Evolutionary conservation across 179 eudicot genomes (phyloP), one percentile per base, ranked within the genome.

Genomic region (Corrigiola litoralis): DNA sequence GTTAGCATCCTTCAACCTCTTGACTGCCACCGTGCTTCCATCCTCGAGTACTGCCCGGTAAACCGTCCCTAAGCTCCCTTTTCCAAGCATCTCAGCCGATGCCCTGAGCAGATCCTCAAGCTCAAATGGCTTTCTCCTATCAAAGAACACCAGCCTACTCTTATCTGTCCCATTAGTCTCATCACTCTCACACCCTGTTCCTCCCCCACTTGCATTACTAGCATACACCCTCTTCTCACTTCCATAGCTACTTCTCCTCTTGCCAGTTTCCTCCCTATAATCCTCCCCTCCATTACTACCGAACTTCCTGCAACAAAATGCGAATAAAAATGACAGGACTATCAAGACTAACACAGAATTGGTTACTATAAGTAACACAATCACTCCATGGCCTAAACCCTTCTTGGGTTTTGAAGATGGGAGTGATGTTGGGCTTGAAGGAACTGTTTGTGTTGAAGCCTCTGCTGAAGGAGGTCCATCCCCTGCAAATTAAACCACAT

Each of bases 21-120:
- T 92, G 57, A 92, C 98, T 1, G 96, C 96, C 77, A 92, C 98
- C 6, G 86, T 80, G 20, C 67, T 65, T 1, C 96, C 98, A 40
- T 82, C 92, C 50, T 92, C 96, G 13, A 92, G 78, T 37, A 85
- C 90, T 28, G 98, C 98, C 76, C 80, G 58, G 45, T 92, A 92
- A 13, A 90, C 95, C 47, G 98, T 92, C 72, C 98, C 98, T 1
- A 89, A 61, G n/a, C 90, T 84, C 49, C 98, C 98, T 71, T 92
- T 92, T 8, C 98, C 98, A 9, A 92, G 85, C 96, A 92, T 90
- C 79, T 92, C 98, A 1, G 98, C 98, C 40, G 96, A 92, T 0
- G 96, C 98, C 4, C 85, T 65, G 13, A 92, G 79, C 84, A 92
- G 77, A 63, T 92, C 98, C 61, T 92, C 98, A 4, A 92, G 81